These are phyloP conservation scores for Jatropha podagrica DNA, from an alignment of 441 rosid species.

Conservation along the genomic window DNA sequence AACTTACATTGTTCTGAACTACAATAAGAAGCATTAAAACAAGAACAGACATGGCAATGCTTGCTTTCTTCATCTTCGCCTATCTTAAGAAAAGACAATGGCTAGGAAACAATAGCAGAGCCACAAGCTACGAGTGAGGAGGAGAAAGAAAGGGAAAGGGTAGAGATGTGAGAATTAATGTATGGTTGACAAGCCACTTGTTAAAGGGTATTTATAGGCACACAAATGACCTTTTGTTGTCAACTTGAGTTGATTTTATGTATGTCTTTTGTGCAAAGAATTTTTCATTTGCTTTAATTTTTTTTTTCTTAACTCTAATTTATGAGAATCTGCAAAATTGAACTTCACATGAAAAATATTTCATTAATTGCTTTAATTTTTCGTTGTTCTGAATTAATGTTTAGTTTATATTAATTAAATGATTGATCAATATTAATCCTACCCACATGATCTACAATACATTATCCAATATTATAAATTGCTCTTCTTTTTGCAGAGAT, in stretches of 20 bases:
- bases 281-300: background rate
- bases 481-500: no score
- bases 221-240: background rate
- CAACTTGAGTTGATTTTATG: background rate
- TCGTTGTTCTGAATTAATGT: no score
- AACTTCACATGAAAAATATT: no score
- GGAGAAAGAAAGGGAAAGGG: background rate
- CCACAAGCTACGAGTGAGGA: background rate
- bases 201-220: conserved; percentile 21
- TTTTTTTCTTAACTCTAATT: background rate
- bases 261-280: background rate
- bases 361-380: no score
- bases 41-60: conserved; percentile 13
- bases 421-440: no score
- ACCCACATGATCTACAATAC: background rate
- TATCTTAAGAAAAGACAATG: background rate
- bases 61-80: conserved; percentile 23
- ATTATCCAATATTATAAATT: background rate
- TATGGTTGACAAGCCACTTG: background rate
- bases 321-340: no score
- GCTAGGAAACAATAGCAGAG: background rate
- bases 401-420: no score
- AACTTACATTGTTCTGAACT: conserved; percentile 27
- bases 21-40: conserved; percentile 24
- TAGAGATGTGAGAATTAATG: background rate